Percentiles rank a stretch among this genome's conserved stretches.
Conservation (phyloP, 2,329 filamentous ascomycete species). For the Cladosporium austrohemisphaericum region DNA sequence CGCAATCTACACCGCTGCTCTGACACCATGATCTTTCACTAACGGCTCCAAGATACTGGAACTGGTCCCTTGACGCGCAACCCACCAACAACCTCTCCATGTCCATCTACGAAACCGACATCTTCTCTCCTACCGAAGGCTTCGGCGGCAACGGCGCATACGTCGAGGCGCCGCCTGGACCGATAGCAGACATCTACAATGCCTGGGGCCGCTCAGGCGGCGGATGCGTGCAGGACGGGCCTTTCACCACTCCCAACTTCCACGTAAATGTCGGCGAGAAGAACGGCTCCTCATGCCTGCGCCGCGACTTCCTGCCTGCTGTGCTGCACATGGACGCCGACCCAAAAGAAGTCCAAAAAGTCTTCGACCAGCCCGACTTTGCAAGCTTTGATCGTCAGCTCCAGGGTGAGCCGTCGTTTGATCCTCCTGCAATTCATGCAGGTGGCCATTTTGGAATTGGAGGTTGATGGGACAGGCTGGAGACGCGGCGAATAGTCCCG, state of each 20-base stretch:
- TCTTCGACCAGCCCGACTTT: slow-evolving; percentile 18
- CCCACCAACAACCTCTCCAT: slow-evolving; percentile 11
- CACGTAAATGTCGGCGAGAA: slow-evolving; percentile 3
- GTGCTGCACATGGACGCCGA: background rate
- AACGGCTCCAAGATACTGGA: slow-evolving; percentile 22
- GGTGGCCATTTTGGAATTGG: slow-evolving; percentile 23
- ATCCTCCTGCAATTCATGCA: slow-evolving; percentile 18
- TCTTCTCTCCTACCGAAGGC: slow-evolving; percentile 11
- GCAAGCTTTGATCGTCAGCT: slow-evolving; percentile 18
- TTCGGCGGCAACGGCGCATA: slow-evolving; percentile 22
- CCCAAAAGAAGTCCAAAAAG: slow-evolving; percentile 15
- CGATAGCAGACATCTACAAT: slow-evolving; percentile 1
- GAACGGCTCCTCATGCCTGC: slow-evolving; percentile 10
- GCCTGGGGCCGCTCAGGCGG: slow-evolving; percentile 7
- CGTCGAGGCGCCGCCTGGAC: slow-evolving; percentile 16
- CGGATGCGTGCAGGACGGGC: slow-evolving; percentile 25
- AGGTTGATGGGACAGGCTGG: slow-evolving; percentile 18
- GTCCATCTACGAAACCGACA: slow-evolving; percentile 17
- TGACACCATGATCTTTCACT: background rate
- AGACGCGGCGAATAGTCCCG: slow-evolving; percentile 22
- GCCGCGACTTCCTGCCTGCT: background rate
- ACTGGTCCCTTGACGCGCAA: slow-evolving; percentile 25
- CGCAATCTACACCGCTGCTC: background rate
- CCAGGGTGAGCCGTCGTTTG: slow-evolving; percentile 14
- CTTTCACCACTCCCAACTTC: slow-evolving; percentile 22